A percentile compares a stretch with the other conserved stretches of the same genome.
These are phyloP conservation scores for Solanum clarkiae DNA, from an alignment of 257 asterid genomes.

Conservation along the genomic window DNA sequence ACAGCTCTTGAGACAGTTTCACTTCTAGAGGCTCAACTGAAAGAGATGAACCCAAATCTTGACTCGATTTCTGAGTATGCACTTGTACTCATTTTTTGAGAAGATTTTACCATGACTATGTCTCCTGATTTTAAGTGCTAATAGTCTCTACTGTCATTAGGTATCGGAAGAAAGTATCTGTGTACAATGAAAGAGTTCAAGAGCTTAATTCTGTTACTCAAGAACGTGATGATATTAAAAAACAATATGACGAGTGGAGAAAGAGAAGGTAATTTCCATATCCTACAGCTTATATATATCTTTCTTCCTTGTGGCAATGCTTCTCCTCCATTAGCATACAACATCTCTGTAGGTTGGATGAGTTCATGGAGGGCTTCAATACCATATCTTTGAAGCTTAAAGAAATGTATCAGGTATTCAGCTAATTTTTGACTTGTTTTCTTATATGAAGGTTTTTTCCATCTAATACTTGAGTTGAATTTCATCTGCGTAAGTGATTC, in stretches of 20 bases:
- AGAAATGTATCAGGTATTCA: slow-evolving; percentile 94
- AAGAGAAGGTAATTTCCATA: slow-evolving; percentile 46
- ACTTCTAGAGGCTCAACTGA: slow-evolving; percentile 85
- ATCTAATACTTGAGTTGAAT: neutral
- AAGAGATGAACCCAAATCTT: slow-evolving; percentile 94
- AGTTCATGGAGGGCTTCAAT: slow-evolving; percentile 94
- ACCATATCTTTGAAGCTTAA: slow-evolving; percentile 85
- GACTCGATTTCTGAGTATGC: slow-evolving; percentile 91
- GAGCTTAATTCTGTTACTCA: slow-evolving; percentile 78
- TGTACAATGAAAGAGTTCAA: slow-evolving; percentile 75
- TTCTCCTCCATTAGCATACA: neutral
- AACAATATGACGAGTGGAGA: slow-evolving; percentile 90
- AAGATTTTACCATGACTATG: neutral
- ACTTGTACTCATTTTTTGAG: neutral
- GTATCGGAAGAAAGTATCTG: slow-evolving; percentile 62
- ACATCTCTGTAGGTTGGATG: slow-evolving; percentile 60
- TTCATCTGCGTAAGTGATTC: neutral
- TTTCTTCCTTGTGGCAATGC: neutral
- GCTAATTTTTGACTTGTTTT: neutral
- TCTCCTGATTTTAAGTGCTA: neutral
- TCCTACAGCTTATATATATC: neutral
- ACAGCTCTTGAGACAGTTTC: slow-evolving; percentile 77
- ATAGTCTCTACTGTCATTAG: slow-evolving; percentile 17
- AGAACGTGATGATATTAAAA: slow-evolving; percentile 79
- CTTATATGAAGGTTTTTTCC: neutral